A percentile compares a stretch with the other conserved stretches of the same genome.
phyloP scores from a whole-genome alignment of 352 stramenopile genomes.

The Globisporangium parvum region DNA sequence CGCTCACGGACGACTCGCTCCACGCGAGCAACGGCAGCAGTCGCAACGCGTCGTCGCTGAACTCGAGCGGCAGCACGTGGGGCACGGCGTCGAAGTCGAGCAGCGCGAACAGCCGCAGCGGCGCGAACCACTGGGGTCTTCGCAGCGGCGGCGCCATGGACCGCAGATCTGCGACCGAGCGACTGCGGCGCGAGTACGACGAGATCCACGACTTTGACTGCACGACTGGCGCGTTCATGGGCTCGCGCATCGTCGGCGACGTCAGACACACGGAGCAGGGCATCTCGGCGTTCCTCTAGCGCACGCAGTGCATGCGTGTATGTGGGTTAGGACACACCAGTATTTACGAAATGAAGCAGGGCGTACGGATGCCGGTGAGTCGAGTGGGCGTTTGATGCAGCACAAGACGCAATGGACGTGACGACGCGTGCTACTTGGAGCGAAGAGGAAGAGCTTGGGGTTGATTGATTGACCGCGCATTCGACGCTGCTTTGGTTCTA shows the following conservation, averaged over 20 bases:
- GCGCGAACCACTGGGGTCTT: slow-evolving; percentile 6
- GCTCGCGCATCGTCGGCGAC: slow-evolving; percentile 12
- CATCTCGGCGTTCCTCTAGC: slow-evolving; percentile 10
- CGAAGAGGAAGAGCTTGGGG: neutral
- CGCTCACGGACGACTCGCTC: slow-evolving; percentile 6
- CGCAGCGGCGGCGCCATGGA: slow-evolving; percentile 2
- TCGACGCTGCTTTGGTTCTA: too few species aligned
- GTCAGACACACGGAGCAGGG: slow-evolving; percentile 4
- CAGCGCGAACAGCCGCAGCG: neutral
- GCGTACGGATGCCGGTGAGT: neutral
- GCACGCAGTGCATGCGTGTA: too few species aligned
- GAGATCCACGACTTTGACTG: slow-evolving; percentile 11
- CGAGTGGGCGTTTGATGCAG: neutral
- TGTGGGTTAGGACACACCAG: slow-evolving; percentile 1
- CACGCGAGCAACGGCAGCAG: slow-evolving; percentile 7
- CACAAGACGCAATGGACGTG: too few species aligned
- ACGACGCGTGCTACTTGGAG: neutral
- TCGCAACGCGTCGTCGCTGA: slow-evolving; percentile 8
- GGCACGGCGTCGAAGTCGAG: slow-evolving; percentile 6
- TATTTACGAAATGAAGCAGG: neutral
- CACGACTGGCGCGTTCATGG: slow-evolving; percentile 7
- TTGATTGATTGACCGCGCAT: too few species aligned
- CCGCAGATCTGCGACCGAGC: slow-evolving; percentile 6
- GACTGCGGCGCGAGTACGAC: slow-evolving; percentile 9
- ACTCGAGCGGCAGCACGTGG: slow-evolving; percentile 12